A percentile compares a stretch with the other conserved stretches of the same genome.
These are phyloP conservation scores for Penicillium odoratum DNA, from an alignment of 495 filamentous ascomycete genomes.

Conservation along the genomic window DNA sequence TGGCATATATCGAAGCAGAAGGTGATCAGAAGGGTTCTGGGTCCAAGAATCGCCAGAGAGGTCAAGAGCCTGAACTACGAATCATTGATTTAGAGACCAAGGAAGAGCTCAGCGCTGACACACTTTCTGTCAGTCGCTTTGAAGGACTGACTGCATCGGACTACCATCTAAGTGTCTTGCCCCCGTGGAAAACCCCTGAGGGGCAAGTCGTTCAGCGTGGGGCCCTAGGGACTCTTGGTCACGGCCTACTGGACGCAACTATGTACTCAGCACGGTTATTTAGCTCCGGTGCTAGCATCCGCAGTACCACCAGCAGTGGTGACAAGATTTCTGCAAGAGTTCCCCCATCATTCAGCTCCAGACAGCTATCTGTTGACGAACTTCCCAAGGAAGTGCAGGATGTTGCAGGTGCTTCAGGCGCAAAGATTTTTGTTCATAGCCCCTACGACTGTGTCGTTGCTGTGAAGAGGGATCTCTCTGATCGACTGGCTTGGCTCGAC, in stretches of 20 bases:
- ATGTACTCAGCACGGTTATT: constrained; percentile 83
- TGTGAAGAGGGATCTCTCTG: constrained; percentile 76
- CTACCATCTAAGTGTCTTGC: constrained; percentile 85
- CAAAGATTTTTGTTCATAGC: constrained; percentile 94
- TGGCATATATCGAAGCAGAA: constrained; percentile 83
- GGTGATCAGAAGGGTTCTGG: constrained; percentile 52
- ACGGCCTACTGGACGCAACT: constrained; percentile 74
- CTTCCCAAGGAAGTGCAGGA: constrained; percentile 45
- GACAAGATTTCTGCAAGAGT: constrained; percentile 50
- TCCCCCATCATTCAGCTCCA: constrained; percentile 43
- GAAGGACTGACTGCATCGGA: constrained; percentile 85
- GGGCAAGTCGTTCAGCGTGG: constrained; percentile 61
- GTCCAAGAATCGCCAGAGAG: constrained; percentile 68
- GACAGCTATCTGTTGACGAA: constrained; percentile 29
- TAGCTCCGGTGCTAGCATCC: constrained; percentile 80
- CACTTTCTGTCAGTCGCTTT: constrained; percentile 77
- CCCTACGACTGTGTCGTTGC: constrained; percentile 93
- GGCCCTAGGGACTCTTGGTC: constrained; percentile 64
- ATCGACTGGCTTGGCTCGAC: constrained; percentile 83
- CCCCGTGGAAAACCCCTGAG: constrained; percentile 62
- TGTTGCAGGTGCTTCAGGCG: constrained; percentile 58
- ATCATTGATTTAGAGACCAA: constrained; percentile 83
- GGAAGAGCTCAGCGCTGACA: constrained; percentile 79
- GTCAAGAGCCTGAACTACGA: constrained; percentile 80
- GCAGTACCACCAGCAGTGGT: constrained; percentile 66